Evolutionary conservation across 768 basidiomycete genomes (phyloP), one percentile per base, ranked within the genome.

Genomic region (Suillus brevipes): DNA sequence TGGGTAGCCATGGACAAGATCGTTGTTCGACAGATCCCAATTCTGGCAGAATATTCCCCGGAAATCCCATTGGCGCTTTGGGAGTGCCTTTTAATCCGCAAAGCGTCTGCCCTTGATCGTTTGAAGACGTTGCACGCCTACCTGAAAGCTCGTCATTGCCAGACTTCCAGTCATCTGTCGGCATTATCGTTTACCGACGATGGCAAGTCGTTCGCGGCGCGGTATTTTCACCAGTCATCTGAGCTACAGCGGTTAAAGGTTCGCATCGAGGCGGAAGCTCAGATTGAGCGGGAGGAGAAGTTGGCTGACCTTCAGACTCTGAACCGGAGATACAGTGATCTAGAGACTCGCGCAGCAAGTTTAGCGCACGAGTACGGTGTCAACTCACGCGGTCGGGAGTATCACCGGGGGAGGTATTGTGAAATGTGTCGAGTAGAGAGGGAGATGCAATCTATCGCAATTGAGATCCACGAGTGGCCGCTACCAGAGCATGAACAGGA

Each of bases 381-480:
- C 6, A 14, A 23, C 23, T 38, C 56, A n/a, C 37, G 37, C 37
- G 56, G 56, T 23, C 0, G 2, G 37, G 47, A 60, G 1, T 50
- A 65, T 4, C 55, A 53, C 3, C 64, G 37, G 13, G 59, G 57
- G 20, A 18, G 55, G 0, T 10, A 4, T 0, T 81, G 78, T 61
- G 4, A n/a, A 1, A 80, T 75, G 60, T 82, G 81, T 52, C 4
- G 8, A 2, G 49, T 76, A 18, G 62, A 75, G n/a, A 61, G 47
- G 18, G 18, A 69, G 58, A 70, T 73, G 0, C 20, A 34, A 0
- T 25, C 1, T 0, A 67, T 83, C 71, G 3, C 28, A 0, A 83
- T 85, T 28, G 0, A 25, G 0, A 66, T 81, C 6, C 74, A 82
- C 43, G 85, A 85, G 61, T 83, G 82, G 83, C 85, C 84, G 0